Base-by-base conservation (phyloP, 2,329 filamentous ascomycete genomes). In the Botryotinia calthae region DNA sequence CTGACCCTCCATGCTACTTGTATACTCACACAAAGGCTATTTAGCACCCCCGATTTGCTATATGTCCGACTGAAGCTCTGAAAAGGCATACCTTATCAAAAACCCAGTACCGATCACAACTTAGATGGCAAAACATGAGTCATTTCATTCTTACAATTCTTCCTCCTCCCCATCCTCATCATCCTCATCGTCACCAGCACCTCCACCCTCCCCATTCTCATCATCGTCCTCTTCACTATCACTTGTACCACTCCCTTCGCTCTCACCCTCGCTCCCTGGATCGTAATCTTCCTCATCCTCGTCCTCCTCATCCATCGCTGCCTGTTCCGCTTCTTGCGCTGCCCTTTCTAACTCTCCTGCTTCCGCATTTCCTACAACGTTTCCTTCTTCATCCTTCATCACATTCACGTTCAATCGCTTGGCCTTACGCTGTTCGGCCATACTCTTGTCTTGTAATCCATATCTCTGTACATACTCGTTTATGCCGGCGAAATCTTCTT, bases 241-340 rank as follows among this genome's bases (percentile, higher is more conserved):
- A 54, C 76, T 76, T 8, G 74, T 74, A 7, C 76, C 77, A 31
- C 71, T 73, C 16, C 77, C 78, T 54, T 80, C 79, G 69, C 79
- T 79, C 44, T 80, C 79, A 20, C 74, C 88, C 8, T 89, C 78
- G 73, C 74, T 78, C 8, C 78, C 78, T 0, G 89, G 89, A 73
- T 91, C 88, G 76, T 91, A 91, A 76, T 91, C 89, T 76, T 91
- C 89, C 76, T 91, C 89, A 7, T 89, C 89, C 72, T 90, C 88
- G 2, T 89, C 88, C 54, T 90, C 87, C 76, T 88, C 85, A 78
- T 89, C 87, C 4, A 82, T 83, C 75, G 89, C 87, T 40, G 78
- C 78, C n/a, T 79, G 82, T 63, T 82, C 81, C 4, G 79, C 83
- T 56, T 80, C 81, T 2, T 76, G 72, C 64, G 79, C 77, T 74